Base-by-base conservation (phyloP, 768 basidiomycete genomes). In the Russula abietina region DNA sequence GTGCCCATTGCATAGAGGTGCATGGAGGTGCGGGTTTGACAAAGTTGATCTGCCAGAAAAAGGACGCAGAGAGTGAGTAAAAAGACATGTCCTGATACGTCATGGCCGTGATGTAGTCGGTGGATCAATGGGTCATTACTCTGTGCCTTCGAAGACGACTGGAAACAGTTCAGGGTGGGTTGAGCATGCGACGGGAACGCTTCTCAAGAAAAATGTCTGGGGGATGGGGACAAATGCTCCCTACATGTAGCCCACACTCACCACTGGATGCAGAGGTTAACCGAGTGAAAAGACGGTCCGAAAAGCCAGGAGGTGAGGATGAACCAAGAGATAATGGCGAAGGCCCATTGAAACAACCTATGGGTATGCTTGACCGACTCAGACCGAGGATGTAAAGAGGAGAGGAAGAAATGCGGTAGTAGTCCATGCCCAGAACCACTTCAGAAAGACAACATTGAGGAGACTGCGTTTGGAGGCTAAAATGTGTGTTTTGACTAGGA, bases 61-160 rank as follows among this genome's bases (percentile, higher is more conserved):
- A 96, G 77, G 16, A 81, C 76, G 16, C n/a, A 79, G 77, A 96
- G 82, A 2, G 88, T 88, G 66, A 98, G 80, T 64, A 98, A 80
- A 77, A 97, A 98, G 33, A 93, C 79, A 71, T 98, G 96, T 8
- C 96, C 96, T 0, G 93, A 95, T 16, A 98, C 84, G 69, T 98
- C 96, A 71, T 97, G 93, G 0, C 96, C 96, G 46, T 79, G 81
- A 57, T 83, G 80, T 65, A 96, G 75, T 32, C 88, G 76, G 10
- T 93, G 91, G 2, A 73, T 69, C 0, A 71, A 87, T 16, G 75
- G 59, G n/a, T 58, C 78, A 1, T 52, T 53, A 3, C 4, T 75
- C 72, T 1, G 79, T 77, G 33, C 76, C 68, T 5, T 73, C 53
- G 56, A 81, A 67, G 24, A 75, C 69, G 5, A 76, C 67, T 12